phyloP scores from a whole-genome alignment of 371 early-diverging fungal species.

The Rhizopus arrhizus region DNA sequence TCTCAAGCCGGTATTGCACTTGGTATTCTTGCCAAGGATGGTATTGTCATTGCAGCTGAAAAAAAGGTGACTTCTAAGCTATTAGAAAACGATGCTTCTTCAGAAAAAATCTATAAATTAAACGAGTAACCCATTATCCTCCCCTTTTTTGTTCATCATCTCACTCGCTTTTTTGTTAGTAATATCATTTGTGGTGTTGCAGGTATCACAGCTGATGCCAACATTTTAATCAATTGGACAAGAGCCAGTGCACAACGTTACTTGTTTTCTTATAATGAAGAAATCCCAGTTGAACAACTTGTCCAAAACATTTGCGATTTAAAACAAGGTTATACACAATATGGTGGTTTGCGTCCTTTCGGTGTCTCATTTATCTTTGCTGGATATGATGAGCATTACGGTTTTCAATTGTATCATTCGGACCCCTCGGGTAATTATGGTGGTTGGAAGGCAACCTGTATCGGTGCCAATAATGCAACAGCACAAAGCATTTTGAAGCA shows the following conservation, averaged over 20 bases:
- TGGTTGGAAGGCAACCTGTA: conserved; percentile 98
- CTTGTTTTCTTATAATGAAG: conserved; percentile 83
- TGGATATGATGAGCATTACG: conserved; percentile 88
- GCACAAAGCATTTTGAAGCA: conserved; percentile 93
- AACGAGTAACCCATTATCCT: conserved; percentile 74
- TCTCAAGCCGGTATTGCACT: conserved; percentile 96
- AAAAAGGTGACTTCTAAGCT: conserved; percentile 93
- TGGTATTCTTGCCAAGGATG: conserved; percentile 93
- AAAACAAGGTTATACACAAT: conserved; percentile 99
- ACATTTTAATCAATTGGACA: conserved; percentile 92
- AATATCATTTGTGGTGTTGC: conserved; percentile 97
- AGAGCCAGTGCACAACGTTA: conserved; percentile 91
- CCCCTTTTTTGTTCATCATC: neutral
- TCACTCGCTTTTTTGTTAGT: conserved; percentile 41
- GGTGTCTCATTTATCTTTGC: conserved; percentile 98
- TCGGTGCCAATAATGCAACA: conserved; percentile 92
- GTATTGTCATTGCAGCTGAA: conserved; percentile 97
- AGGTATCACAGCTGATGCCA: conserved; percentile 98
- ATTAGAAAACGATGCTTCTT: conserved; percentile 79
- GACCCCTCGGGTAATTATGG: conserved; percentile 99
- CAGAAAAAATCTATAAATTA: conserved; percentile 97
- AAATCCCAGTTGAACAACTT: conserved; percentile 92
- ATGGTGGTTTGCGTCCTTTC: conserved; percentile 98
- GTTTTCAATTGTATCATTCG: conserved; percentile 97
- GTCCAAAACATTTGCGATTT: conserved; percentile 93